These are phyloP conservation scores for Saccharomycopsis fodiens DNA, from an alignment of 805 yeast genomes.

Conservation along the genomic window DNA sequence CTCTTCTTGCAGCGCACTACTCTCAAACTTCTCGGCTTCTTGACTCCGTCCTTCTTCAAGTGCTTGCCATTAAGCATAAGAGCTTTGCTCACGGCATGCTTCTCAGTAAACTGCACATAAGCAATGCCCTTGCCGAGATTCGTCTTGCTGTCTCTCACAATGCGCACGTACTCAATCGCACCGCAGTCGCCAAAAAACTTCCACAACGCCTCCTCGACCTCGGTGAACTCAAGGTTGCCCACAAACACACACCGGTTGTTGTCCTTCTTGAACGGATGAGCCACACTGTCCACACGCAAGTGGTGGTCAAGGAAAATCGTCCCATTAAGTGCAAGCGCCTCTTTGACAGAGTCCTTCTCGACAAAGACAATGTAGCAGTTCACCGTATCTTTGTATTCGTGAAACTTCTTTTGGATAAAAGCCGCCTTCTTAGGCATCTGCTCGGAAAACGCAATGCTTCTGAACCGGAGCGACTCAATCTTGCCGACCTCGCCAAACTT, in stretches of 20 bases:
- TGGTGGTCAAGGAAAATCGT: conserved; percentile 63
- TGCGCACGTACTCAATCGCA: conserved; percentile 76
- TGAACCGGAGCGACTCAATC: conserved; percentile 74
- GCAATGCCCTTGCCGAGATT: conserved; percentile 98
- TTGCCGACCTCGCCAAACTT: conserved; percentile 39
- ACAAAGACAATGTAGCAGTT: conserved; percentile 85
- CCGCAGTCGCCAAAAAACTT: conserved; percentile 61
- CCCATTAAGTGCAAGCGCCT: conserved; percentile 53
- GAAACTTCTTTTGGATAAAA: conserved; percentile 64
- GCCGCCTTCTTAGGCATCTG: conserved; percentile 90
- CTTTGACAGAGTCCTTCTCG: conserved; percentile 36
- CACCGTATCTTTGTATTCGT: conserved; percentile 68
- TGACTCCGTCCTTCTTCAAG: conserved; percentile 32
- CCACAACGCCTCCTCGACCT: conserved; percentile 86
- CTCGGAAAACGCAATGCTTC: conserved; percentile 86
- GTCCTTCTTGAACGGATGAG: conserved; percentile 84
- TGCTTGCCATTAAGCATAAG: conserved; percentile 67
- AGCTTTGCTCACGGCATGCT: conserved; percentile 72
- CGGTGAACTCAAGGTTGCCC: conserved; percentile 92
- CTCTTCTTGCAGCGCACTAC: conserved; percentile 59
- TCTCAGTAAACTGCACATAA: conserved; percentile 79
- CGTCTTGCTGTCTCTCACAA: conserved; percentile 87
- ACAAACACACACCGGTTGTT: conserved; percentile 79
- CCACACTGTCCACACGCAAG: conserved; percentile 84
- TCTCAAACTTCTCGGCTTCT: conserved; percentile 56